Base-by-base conservation (phyloP, 345 rosid genomes). In the Ceriops tagal region DNA sequence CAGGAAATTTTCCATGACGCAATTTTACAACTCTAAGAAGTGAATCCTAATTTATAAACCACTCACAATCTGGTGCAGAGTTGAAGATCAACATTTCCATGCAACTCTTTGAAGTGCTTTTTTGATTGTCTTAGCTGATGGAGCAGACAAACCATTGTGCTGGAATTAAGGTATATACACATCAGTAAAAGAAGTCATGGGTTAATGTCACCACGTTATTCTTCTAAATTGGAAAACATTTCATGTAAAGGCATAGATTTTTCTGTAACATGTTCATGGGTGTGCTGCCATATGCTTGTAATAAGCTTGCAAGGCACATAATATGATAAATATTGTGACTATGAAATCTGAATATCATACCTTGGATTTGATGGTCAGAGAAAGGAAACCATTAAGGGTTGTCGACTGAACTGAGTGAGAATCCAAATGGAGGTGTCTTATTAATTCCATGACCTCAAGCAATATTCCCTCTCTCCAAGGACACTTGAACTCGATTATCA, bases 381-480 rank as follows among this genome's bases (percentile, higher is more conserved):
- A 87, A 16, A 96, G 84, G 52, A 87, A 69, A 52, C 92, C 96
- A 15, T 85, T 86, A 1, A 57, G 69, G 31, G 84, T 86, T 7
- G 90, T 83, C 6, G 99, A 92, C 47, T 87, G 91, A 49, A 96
- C 87, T 0, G 96, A 83, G 73, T 87, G 88, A 47, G 90, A 90
- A 84, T 96, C 97, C 67, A 96, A 65, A 62, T 74, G 78, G 66
- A 88, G 86, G 76, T 68, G 73, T 83, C 85, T 83, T 35, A 80
- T 68, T 53, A 78, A 91, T 79, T 87, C 93, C 83, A 95, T 83
- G 56, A 92, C 81, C 82, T 87, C 92, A 5, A 95, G 83, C 79
- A 95, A 73, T 62, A 90, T 52, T 47, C 97, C 93, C 67, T 95
- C 99, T 79, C 83, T 85, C 92, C 89, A 92, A n/a, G 75, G 74